Percentiles rank a stretch among this genome's conserved stretches.
phyloP scores from a whole-genome alignment of 2,329 filamentous ascomycete genomes.

The Neofusicoccum ribis region DNA sequence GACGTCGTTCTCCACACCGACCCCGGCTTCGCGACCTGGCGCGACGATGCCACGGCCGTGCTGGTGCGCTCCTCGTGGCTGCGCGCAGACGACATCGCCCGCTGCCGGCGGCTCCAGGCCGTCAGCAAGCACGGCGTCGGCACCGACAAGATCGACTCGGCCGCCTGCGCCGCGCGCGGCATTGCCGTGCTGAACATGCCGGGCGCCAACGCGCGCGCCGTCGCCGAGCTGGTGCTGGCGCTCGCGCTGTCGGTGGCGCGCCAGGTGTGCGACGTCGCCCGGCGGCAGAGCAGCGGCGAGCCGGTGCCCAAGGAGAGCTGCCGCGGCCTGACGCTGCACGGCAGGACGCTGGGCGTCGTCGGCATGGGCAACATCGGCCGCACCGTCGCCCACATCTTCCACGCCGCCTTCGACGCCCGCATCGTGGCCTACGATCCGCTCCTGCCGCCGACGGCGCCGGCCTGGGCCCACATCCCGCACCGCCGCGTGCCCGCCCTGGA shows the following conservation, averaged over 20 bases:
- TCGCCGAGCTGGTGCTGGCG: slow-evolving; percentile 43
- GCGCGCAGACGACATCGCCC: slow-evolving; percentile 41
- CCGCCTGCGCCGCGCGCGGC: slow-evolving; percentile 39
- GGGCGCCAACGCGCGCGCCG: slow-evolving; percentile 46
- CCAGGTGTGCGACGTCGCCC: slow-evolving; percentile 27
- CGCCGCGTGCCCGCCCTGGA: slow-evolving; percentile 26
- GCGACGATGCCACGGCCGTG: slow-evolving; percentile 42
- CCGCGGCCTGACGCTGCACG: slow-evolving; percentile 40
- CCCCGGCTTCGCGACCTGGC: slow-evolving; percentile 41
- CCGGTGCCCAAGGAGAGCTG: slow-evolving; percentile 44
- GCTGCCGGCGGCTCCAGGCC: slow-evolving; percentile 40
- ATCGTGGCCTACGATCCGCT: slow-evolving; percentile 42
- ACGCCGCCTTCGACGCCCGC: slow-evolving; percentile 42
- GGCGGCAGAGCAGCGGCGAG: slow-evolving; percentile 35
- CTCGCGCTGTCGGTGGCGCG: slow-evolving; percentile 37
- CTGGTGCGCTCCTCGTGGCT: slow-evolving; percentile 42
- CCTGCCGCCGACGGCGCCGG: slow-evolving; percentile 44
- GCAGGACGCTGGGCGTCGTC: slow-evolving; percentile 49
- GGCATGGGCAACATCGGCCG: slow-evolving; percentile 45
- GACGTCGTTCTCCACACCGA: slow-evolving; percentile 40
- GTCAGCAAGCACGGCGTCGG: slow-evolving; percentile 53
- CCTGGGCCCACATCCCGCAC: slow-evolving; percentile 27
- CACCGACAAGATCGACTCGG: slow-evolving; percentile 48
- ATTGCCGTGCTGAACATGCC: slow-evolving; percentile 52
- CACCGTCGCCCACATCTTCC: slow-evolving; percentile 24